phyloP scores from a whole-genome alignment of 768 basidiomycete species.

The Leccinum pellstonianum region DNA sequence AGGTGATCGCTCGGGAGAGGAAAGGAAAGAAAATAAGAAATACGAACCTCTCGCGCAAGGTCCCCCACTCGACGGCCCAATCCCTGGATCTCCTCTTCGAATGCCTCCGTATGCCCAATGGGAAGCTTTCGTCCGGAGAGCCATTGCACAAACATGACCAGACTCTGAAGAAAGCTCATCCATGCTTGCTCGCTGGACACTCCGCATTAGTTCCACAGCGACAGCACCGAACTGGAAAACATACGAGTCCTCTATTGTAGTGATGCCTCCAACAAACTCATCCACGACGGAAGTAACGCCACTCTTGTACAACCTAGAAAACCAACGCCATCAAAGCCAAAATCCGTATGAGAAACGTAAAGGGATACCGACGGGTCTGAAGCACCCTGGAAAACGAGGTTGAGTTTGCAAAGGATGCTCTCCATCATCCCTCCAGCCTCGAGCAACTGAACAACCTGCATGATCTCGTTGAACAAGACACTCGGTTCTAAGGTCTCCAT shows the following conservation, averaged over 20 bases:
- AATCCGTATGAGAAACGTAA: background rate
- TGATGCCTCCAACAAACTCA: constrained; percentile 63
- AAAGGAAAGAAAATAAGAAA: background rate
- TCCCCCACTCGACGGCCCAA: constrained; percentile 61
- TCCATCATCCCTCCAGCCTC: constrained; percentile 39
- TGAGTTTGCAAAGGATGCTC: constrained; percentile 56
- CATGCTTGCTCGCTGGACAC: constrained; percentile 61
- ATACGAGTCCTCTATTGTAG: constrained; percentile 62
- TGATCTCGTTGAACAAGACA: constrained; percentile 56
- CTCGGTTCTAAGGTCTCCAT: constrained; percentile 48
- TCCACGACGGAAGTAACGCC: constrained; percentile 59
- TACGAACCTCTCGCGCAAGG: constrained; percentile 61
- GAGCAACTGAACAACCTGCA: constrained; percentile 53
- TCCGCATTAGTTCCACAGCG: constrained; percentile 16
- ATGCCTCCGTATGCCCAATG: constrained; percentile 43
- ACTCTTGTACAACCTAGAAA: constrained; percentile 56
- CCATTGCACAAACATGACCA: constrained; percentile 58
- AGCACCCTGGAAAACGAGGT: constrained; percentile 55
- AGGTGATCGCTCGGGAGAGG: too few species aligned
- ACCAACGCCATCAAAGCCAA: constrained; percentile 5
- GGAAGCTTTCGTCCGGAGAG: constrained; percentile 65
- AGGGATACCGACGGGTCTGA: constrained; percentile 53
- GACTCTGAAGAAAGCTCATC: constrained; percentile 58
- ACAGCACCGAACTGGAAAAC: constrained; percentile 20
- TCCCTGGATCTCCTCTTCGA: constrained; percentile 59